A percentile compares a stretch with the other conserved stretches of the same genome.
phyloP scores from a whole-genome alignment of 75 land plant genomes.

The Ceratopteris richardii region DNA sequence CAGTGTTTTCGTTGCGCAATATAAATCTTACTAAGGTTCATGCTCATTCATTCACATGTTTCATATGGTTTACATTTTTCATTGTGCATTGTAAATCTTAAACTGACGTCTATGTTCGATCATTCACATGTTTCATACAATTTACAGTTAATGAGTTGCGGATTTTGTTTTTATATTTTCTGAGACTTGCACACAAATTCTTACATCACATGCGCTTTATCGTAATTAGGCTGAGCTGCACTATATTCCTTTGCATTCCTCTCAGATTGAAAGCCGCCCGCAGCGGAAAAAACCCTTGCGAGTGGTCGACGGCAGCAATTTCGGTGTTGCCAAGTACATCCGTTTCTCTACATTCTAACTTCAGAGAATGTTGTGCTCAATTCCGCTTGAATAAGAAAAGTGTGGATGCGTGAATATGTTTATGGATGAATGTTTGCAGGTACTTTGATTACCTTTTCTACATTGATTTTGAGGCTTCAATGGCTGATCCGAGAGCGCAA shows the following conservation, averaged over 20 bases:
- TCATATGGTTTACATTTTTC: too few species aligned
- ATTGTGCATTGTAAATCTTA: neutral
- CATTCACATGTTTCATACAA: neutral
- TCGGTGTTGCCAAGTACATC: slow-evolving; percentile 55
- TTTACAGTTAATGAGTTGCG: neutral
- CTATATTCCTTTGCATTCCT: neutral
- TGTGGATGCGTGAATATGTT: neutral
- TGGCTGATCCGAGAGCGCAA: slow-evolving; percentile 83
- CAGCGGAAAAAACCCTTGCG: slow-evolving; percentile 71
- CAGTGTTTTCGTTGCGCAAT: slow-evolving; percentile 70
- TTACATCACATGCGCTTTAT: neutral
- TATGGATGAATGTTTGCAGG: slow-evolving; percentile 18
- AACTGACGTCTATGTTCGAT: neutral
- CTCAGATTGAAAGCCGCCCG: slow-evolving; percentile 93
- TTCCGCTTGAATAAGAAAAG: neutral
- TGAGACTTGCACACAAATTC: neutral
- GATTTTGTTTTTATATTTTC: neutral
- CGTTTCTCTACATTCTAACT: slow-evolving; percentile 4
- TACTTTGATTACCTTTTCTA: slow-evolving; percentile 83
- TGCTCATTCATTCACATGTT: too few species aligned
- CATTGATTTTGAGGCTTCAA: slow-evolving; percentile 83
- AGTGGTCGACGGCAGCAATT: slow-evolving; percentile 80
- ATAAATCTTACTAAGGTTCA: slow-evolving; percentile 84
- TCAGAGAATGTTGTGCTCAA: slow-evolving; percentile 1
- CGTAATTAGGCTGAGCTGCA: neutral